Percentiles rank a stretch among this genome's conserved stretches.
Evolutionary conservation across 331 rosid genomes (phyloP).

Genomic region (Malus hybrid): DNA sequence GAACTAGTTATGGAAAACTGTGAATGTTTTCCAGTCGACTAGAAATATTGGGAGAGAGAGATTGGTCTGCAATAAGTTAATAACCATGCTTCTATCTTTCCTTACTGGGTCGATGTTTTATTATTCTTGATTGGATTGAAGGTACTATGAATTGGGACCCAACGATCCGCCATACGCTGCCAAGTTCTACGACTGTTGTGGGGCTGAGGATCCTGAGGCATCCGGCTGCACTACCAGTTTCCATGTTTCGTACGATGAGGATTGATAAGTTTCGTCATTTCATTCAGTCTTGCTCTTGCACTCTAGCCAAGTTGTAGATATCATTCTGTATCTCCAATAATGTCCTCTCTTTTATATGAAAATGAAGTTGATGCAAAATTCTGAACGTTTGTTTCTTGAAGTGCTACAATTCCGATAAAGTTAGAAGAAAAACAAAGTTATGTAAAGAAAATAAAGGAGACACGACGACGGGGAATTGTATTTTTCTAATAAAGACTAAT

Average conservation of each 20-base stretch:
- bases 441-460: too few relatives aligned
- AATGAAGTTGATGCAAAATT: too few relatives aligned
- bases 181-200: conserved; percentile 93
- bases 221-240: conserved; percentile 71
- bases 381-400: too few relatives aligned
- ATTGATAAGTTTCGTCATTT: conserved; percentile 19
- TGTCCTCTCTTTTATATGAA: background rate
- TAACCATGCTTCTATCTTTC: too few relatives aligned
- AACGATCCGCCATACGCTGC: conserved; percentile 88
- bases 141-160: conserved; percentile 88
- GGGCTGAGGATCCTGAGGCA: conserved; percentile 76
- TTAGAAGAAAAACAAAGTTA: too few relatives aligned
- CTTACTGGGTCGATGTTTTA: background rate
- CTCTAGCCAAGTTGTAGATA: background rate
- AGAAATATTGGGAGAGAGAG: background rate
- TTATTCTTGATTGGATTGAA: conserved; percentile 19
- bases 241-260: conserved; percentile 78
- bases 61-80: too few relatives aligned
- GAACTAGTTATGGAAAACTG: background rate
- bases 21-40: too few relatives aligned
- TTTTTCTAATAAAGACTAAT: too few relatives aligned
- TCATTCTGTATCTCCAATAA: background rate
- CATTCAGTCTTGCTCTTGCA: background rate
- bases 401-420: background rate
- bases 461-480: too few relatives aligned